phyloP scores from a whole-genome alignment of 2,329 filamentous ascomycete genomes.

The Xylaria polymorpha region DNA sequence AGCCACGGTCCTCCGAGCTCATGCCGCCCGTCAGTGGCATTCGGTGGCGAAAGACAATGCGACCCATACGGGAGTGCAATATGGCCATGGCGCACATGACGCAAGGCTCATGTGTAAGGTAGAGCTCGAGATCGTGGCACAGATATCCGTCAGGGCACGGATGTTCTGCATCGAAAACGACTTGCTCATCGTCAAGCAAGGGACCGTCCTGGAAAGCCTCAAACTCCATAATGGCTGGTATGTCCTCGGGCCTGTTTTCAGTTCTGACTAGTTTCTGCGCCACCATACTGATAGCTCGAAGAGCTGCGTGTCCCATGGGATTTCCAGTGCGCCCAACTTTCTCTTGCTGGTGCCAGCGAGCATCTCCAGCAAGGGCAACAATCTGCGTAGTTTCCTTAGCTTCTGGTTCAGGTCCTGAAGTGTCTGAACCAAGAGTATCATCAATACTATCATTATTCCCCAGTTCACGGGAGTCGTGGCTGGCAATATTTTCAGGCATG shows the following conservation, averaged over 20 bases:
- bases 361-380: constrained; percentile 81
- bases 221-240: constrained; percentile 60
- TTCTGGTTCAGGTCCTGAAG: constrained; percentile 45
- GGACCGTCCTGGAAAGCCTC: constrained; percentile 76
- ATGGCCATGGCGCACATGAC: constrained; percentile 98
- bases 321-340: constrained; percentile 68
- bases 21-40: constrained; percentile 87
- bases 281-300: constrained; percentile 86
- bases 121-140: constrained; percentile 92
- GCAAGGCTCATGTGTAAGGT: constrained; percentile 95
- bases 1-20: constrained; percentile 76
- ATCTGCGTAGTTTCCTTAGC: constrained; percentile 60
- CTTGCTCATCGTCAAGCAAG: constrained; percentile 73
- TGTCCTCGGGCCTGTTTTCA: constrained; percentile 57
- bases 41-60: constrained; percentile 81
- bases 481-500: constrained; percentile 13
- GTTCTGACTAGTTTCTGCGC: constrained; percentile 72
- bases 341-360: constrained; percentile 71
- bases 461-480: constrained; percentile 7
- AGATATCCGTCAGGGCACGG: constrained; percentile 84
- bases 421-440: constrained; percentile 26
- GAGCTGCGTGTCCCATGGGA: constrained; percentile 80
- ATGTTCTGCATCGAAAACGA: constrained; percentile 72
- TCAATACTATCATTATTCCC: constrained; percentile 29
- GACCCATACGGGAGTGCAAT: constrained; percentile 90